Evolutionary conservation across 495 filamentous ascomycete species (phyloP).

Genomic region (Jackrogersella minutella): DNA sequence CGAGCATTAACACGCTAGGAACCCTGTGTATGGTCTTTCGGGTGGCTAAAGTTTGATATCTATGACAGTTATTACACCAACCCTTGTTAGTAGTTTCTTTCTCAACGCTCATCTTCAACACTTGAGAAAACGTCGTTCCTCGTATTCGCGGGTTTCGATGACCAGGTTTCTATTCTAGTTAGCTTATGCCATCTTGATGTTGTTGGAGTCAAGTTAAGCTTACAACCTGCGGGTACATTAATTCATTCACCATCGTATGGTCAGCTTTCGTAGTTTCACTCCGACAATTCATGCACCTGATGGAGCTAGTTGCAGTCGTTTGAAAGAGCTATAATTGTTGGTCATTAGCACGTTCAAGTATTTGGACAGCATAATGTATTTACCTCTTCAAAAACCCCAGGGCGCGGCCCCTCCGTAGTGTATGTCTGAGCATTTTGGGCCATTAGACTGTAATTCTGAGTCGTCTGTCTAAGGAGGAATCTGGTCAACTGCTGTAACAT

Average conservation of each 20-base stretch:
- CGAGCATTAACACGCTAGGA: slow-evolving; percentile 84
- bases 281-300: slow-evolving; percentile 82
- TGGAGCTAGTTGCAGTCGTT: slow-evolving; percentile 59
- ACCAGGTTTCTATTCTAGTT: slow-evolving; percentile 47
- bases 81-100: slow-evolving; percentile 80
- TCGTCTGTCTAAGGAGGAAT: slow-evolving; percentile 77
- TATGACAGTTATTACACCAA: slow-evolving; percentile 87
- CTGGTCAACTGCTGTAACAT: slow-evolving; percentile 82
- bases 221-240: slow-evolving; percentile 78
- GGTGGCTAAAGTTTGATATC: slow-evolving; percentile 82
- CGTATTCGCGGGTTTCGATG: slow-evolving; percentile 62
- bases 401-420: slow-evolving; percentile 13
- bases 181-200: slow-evolving; percentile 31
- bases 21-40: slow-evolving; percentile 80
- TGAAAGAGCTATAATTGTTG: slow-evolving; percentile 42
- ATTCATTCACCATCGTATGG: slow-evolving; percentile 77
- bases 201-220: slow-evolving; percentile 12
- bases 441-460: slow-evolving; percentile 71
- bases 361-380: neutral
- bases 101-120: slow-evolving; percentile 87
- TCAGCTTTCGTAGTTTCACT: slow-evolving; percentile 76
- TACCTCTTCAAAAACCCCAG: slow-evolving; percentile 43
- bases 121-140: slow-evolving; percentile 75
- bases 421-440: slow-evolving; percentile 55
- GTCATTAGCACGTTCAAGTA: neutral